Percentiles rank a stretch among this genome's conserved stretches.
Evolutionary conservation across 768 basidiomycete genomes (phyloP).

Genomic region (Boletus eberwhitei): DNA sequence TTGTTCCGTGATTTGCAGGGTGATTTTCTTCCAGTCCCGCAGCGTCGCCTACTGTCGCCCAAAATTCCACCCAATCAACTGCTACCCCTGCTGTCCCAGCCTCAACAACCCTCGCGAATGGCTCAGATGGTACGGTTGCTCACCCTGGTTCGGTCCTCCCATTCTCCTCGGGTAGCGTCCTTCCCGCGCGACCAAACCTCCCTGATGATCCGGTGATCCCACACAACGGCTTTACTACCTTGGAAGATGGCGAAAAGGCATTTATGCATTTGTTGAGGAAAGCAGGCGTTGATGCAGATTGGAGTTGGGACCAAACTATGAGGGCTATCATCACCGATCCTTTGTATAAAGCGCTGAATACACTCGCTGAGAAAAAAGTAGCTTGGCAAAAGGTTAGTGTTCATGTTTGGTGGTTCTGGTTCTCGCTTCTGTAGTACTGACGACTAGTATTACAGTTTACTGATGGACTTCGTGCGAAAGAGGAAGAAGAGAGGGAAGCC

Average conservation of each 20-base stretch:
- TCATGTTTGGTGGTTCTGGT: not conserved
- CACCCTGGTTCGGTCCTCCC: constrained; percentile 59
- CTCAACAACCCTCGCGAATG: constrained; percentile 46
- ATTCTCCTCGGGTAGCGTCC: constrained; percentile 53
- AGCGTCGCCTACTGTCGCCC: constrained; percentile 43
- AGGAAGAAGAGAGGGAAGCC: constrained; percentile 82
- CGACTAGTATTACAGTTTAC: constrained; percentile 50
- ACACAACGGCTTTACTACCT: constrained; percentile 81
- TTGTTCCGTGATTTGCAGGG: not conserved
- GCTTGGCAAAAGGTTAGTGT: constrained; percentile 84
- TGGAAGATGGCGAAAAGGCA: constrained; percentile 91
- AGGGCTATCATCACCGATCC: constrained; percentile 98
- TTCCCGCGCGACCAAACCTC: constrained; percentile 73
- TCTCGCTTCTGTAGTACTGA: constrained; percentile 6
- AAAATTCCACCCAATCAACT: constrained; percentile 44
- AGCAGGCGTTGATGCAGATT: constrained; percentile 85
- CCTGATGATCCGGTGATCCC: constrained; percentile 88
- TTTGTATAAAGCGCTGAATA: constrained; percentile 89
- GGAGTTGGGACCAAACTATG: constrained; percentile 99
- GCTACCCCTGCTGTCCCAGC: constrained; percentile 37
- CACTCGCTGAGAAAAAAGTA: constrained; percentile 90
- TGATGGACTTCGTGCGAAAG: constrained; percentile 69
- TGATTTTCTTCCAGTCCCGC: constrained; percentile 22
- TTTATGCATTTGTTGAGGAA: constrained; percentile 88
- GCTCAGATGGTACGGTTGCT: constrained; percentile 41